phyloP scores from a whole-genome alignment of 192 early-diverging fungal genomes.

The Kappamyces sp. region DNA sequence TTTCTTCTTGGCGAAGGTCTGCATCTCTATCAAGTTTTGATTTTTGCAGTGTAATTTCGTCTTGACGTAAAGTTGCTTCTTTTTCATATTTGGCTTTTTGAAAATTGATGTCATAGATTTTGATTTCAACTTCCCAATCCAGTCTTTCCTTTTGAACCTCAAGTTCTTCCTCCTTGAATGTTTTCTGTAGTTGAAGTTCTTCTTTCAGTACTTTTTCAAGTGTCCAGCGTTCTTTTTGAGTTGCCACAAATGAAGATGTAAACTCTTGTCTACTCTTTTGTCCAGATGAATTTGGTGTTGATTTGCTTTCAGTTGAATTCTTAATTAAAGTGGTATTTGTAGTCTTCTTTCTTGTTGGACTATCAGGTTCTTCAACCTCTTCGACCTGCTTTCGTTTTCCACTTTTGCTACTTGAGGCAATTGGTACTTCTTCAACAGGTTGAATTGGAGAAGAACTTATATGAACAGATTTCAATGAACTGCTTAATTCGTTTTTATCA shows the following conservation, averaged over 20 bases:
- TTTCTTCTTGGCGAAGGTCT: background rate
- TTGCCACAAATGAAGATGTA: no score
- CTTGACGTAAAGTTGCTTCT: background rate
- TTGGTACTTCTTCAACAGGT: background rate
- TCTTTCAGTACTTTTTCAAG: no score
- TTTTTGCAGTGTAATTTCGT: background rate
- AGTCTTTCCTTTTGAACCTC: background rate
- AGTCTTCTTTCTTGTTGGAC: background rate
- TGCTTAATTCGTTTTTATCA: background rate
- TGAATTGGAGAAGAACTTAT: background rate
- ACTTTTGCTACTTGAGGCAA: background rate
- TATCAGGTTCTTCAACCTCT: background rate
- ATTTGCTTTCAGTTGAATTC: background rate
- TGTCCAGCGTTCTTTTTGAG: no score
- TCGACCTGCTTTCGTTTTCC: background rate
- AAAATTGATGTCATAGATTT: background rate
- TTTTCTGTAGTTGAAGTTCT: no score
- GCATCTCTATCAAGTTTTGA: background rate
- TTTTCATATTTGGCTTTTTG: background rate
- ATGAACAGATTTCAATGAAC: background rate
- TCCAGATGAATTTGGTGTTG: background rate
- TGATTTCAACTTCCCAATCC: background rate
- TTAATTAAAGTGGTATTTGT: background rate
- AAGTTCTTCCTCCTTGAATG: no score
- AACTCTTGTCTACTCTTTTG: no score